Conservation (phyloP, 805 yeast species). For the Suhomyces sp. region DNA sequence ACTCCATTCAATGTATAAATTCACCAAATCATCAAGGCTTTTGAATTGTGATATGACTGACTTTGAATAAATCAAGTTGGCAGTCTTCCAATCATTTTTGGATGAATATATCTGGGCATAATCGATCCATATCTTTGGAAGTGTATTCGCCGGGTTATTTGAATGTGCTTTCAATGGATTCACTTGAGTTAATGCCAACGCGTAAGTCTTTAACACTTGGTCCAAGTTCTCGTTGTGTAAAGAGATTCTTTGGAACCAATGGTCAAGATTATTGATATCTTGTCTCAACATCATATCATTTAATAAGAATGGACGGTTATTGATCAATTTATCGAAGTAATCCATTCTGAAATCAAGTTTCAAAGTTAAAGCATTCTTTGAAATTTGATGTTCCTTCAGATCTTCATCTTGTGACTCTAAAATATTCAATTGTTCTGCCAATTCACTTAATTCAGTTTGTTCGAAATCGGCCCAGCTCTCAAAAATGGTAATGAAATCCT, state of each 20-base stretch:
- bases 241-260: slow-evolving; percentile 66
- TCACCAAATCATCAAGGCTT: slow-evolving; percentile 61
- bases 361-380: too few relatives aligned
- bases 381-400: too few relatives aligned
- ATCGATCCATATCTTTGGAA: slow-evolving; percentile 65
- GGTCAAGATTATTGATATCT: slow-evolving; percentile 57
- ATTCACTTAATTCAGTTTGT: slow-evolving; percentile 36
- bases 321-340: slow-evolving; percentile 54
- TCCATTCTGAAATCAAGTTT: slow-evolving; percentile 46
- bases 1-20: slow-evolving; percentile 74
- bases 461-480: slow-evolving; percentile 63
- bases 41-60: slow-evolving; percentile 71
- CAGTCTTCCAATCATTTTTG: slow-evolving; percentile 54
- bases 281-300: slow-evolving; percentile 69
- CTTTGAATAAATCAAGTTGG: slow-evolving; percentile 60
- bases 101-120: slow-evolving; percentile 67
- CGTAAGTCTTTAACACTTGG: slow-evolving; percentile 49
- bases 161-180: slow-evolving; percentile 52
- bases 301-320: slow-evolving; percentile 54
- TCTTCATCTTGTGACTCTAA: too few relatives aligned
- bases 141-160: slow-evolving; percentile 24
- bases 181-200: slow-evolving; percentile 63
- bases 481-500: slow-evolving; percentile 63
- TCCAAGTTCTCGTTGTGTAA: slow-evolving; percentile 39
- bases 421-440: too few relatives aligned